A percentile compares a stretch with the other conserved stretches of the same genome.
phyloP scores from a whole-genome alignment of 345 rosid genomes.

The Boechera retrofracta region DNA sequence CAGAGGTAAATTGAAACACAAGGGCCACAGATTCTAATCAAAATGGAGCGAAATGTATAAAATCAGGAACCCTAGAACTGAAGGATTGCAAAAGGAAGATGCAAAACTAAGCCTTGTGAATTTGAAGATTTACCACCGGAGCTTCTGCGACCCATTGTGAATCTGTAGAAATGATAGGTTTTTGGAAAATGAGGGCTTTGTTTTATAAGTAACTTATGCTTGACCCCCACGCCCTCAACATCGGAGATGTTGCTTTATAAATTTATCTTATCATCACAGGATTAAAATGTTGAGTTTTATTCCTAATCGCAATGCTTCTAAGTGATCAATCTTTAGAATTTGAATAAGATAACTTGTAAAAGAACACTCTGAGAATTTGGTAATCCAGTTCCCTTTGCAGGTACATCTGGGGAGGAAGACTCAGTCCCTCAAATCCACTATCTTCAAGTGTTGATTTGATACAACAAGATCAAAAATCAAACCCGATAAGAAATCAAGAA shows the following conservation, averaged over 20 bases:
- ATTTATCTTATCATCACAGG: neutral
- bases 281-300: too few relatives aligned
- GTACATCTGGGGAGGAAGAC: too few relatives aligned
- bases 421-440: too few relatives aligned
- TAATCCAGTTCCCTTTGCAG: too few relatives aligned
- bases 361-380: too few relatives aligned
- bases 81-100: neutral
- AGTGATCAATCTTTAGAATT: too few relatives aligned
- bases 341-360: too few relatives aligned
- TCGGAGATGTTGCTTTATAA: constrained; percentile 16
- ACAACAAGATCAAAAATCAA: too few relatives aligned
- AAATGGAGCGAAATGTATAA: neutral
- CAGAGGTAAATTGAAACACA: neutral
- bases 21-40: neutral
- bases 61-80: constrained; percentile 10
- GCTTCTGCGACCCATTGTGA: constrained; percentile 25
- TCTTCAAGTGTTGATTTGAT: too few relatives aligned
- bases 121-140: neutral
- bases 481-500: too few relatives aligned
- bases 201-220: constrained; percentile 15
- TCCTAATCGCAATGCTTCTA: too few relatives aligned
- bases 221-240: constrained; percentile 19
- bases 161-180: neutral
- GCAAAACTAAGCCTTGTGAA: neutral
- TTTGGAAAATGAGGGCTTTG: neutral